Conservation (phyloP, 257 asterid species). For the Ligustrum vulgare region DNA sequence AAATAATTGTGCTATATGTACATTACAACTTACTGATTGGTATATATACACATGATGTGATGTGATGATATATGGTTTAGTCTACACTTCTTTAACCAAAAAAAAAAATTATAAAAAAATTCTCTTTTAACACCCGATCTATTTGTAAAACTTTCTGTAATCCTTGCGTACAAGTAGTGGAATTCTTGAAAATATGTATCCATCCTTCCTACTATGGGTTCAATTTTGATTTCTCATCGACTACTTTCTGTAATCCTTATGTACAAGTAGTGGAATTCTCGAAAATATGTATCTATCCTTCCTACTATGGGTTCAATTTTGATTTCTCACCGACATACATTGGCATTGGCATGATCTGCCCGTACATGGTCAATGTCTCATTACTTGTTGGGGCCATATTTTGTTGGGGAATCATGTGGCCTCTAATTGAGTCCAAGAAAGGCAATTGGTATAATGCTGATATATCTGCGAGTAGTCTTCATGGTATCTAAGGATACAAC, state of each 20-base stretch:
- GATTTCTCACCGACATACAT: slow-evolving; percentile 73
- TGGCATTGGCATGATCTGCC: slow-evolving; percentile 81
- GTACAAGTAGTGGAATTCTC: no score
- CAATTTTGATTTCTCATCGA: slow-evolving; percentile 69
- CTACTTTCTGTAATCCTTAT: neutral
- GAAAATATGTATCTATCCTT: no score
- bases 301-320: slow-evolving; percentile 45
- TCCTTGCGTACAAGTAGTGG: no score
- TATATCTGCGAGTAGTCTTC: slow-evolving; percentile 37
- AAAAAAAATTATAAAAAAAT: no score
- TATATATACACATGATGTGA: no score
- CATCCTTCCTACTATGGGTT: slow-evolving; percentile 29
- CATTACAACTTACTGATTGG: no score
- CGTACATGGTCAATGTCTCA: slow-evolving; percentile 62
- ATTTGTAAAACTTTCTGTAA: no score
- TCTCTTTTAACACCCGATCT: no score
- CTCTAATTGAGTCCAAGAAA: slow-evolving; percentile 44
- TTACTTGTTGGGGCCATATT: slow-evolving; percentile 55
- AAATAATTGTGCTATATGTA: no score
- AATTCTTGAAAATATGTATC: no score
- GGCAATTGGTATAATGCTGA: slow-evolving; percentile 54
- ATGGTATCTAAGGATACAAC: slow-evolving; percentile 68
- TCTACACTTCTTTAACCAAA: no score
- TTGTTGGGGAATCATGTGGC: slow-evolving; percentile 75
- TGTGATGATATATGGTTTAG: no score